phyloP scores from a whole-genome alignment of 495 filamentous ascomycete species.

The Hyaloscypha variabilis region DNA sequence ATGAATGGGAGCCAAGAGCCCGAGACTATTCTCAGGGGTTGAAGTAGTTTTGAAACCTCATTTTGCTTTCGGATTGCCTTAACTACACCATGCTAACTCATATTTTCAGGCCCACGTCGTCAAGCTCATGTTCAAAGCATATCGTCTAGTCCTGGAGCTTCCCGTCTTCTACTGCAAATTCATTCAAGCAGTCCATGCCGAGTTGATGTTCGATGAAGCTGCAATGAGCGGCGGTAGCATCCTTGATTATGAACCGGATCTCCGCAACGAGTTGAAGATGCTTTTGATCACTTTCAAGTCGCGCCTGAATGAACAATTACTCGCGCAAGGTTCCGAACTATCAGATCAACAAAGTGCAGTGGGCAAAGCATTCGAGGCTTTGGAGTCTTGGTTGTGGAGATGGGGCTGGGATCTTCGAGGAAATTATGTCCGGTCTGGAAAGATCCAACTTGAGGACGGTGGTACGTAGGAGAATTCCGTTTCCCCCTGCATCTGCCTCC shows the following conservation, averaged over 20 bases:
- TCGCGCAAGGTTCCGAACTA: constrained; percentile 32
- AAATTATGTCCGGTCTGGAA: constrained; percentile 50
- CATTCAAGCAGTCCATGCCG: constrained; percentile 64
- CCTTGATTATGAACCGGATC: constrained; percentile 50
- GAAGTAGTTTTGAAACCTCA: neutral
- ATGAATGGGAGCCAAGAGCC: neutral
- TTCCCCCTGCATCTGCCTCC: neutral
- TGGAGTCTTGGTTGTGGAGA: constrained; percentile 48
- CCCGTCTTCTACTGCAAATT: constrained; percentile 62
- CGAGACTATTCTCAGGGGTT: neutral
- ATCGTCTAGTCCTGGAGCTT: constrained; percentile 54
- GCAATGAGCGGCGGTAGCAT: constrained; percentile 57
- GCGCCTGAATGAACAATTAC: constrained; percentile 41
- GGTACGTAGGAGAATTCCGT: neutral
- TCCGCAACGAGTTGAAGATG: constrained; percentile 35
- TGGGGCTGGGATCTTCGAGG: constrained; percentile 49
- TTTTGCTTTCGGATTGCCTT: neutral
- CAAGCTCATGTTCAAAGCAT: constrained; percentile 70
- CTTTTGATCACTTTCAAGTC: constrained; percentile 46
- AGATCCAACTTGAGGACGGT: constrained; percentile 42
- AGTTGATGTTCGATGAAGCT: constrained; percentile 71
- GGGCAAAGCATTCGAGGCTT: constrained; percentile 40
- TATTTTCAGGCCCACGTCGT: constrained; percentile 59
- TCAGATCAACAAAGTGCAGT: constrained; percentile 38
- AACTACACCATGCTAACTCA: neutral